These are phyloP conservation scores for Astrothelium macrocarpum DNA, from an alignment of 495 filamentous ascomycete species.

Conservation along the genomic window DNA sequence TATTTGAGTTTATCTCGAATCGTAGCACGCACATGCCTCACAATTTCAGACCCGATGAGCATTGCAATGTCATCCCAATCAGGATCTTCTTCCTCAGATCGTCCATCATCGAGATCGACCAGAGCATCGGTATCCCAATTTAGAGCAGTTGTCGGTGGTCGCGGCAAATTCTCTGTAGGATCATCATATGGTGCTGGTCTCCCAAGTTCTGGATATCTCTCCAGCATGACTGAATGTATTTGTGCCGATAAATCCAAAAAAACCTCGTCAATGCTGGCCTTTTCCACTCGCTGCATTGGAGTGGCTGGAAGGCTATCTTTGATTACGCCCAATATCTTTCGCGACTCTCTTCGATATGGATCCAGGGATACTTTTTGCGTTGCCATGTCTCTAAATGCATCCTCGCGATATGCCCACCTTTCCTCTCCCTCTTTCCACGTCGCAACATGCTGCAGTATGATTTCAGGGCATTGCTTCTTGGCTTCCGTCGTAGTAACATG, in stretches of 20 bases:
- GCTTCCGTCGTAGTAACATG: slow-evolving; percentile 71
- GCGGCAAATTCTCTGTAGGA: slow-evolving; percentile 58
- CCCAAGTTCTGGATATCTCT: slow-evolving; percentile 66
- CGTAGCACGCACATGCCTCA: slow-evolving; percentile 58
- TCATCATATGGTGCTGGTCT: slow-evolving; percentile 59
- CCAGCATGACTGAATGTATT: slow-evolving; percentile 63
- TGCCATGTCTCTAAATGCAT: slow-evolving; percentile 61
- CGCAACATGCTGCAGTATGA: slow-evolving; percentile 85
- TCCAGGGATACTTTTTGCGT: slow-evolving; percentile 91
- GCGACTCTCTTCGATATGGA: slow-evolving; percentile 77
- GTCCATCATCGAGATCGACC: slow-evolving; percentile 60
- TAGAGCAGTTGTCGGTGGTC: slow-evolving; percentile 62
- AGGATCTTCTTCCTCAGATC: slow-evolving; percentile 69
- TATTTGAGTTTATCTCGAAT: slow-evolving; percentile 65
- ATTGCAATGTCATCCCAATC: slow-evolving; percentile 96
- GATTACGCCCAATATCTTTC: slow-evolving; percentile 72
- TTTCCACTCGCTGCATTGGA: slow-evolving; percentile 67
- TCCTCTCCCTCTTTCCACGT: slow-evolving; percentile 89
- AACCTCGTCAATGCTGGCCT: slow-evolving; percentile 84
- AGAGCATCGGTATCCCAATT: slow-evolving; percentile 76
- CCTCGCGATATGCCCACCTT: slow-evolving; percentile 83
- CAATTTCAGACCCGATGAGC: slow-evolving; percentile 76
- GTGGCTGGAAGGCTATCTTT: slow-evolving; percentile 56
- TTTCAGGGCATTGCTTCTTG: slow-evolving; percentile 74
- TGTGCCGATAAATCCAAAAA: slow-evolving; percentile 85